Percentiles rank a stretch among this genome's conserved stretches.
phyloP scores from a whole-genome alignment of 306 rosid genomes.

The Hylodesmum podocarpum region DNA sequence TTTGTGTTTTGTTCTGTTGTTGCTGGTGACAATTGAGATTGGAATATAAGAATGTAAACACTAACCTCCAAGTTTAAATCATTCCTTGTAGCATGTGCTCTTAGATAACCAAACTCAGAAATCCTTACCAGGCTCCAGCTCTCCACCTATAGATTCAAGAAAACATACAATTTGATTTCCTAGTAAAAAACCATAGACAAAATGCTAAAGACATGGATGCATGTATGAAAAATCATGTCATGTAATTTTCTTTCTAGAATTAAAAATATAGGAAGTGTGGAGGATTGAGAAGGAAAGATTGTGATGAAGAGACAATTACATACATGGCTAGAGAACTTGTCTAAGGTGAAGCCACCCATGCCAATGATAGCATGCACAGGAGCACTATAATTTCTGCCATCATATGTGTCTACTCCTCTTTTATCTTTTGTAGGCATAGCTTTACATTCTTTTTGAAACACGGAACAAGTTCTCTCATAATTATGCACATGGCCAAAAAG shows the following conservation, averaged over 20 bases:
- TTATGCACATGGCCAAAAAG: slow-evolving; percentile 86
- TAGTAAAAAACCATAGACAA: not conserved
- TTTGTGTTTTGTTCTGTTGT: too few species aligned
- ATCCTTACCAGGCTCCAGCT: slow-evolving; percentile 53
- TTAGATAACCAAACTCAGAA: not conserved
- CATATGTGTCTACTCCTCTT: slow-evolving; percentile 66
- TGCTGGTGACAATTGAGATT: not conserved
- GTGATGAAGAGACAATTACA: slow-evolving; percentile 25
- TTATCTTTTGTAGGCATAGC: slow-evolving; percentile 60
- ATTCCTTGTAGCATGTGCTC: not conserved
- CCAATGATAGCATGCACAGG: slow-evolving; percentile 86
- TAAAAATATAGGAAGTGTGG: not conserved
- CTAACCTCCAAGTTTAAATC: not conserved
- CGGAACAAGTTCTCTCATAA: slow-evolving; percentile 76
- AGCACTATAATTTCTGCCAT: slow-evolving; percentile 64
- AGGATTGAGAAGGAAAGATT: not conserved
- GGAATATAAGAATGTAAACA: not conserved
- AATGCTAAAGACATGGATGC: not conserved
- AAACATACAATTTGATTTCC: slow-evolving; percentile 5
- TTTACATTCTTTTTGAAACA: slow-evolving; percentile 46
- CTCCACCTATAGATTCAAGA: slow-evolving; percentile 29
- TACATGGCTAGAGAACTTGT: slow-evolving; percentile 50
- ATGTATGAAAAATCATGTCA: not conserved
- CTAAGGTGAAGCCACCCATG: slow-evolving; percentile 83
- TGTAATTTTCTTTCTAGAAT: not conserved